Conservation (phyloP, 2,329 filamentous ascomycete genomes). For the Trichophyton simii region DNA sequence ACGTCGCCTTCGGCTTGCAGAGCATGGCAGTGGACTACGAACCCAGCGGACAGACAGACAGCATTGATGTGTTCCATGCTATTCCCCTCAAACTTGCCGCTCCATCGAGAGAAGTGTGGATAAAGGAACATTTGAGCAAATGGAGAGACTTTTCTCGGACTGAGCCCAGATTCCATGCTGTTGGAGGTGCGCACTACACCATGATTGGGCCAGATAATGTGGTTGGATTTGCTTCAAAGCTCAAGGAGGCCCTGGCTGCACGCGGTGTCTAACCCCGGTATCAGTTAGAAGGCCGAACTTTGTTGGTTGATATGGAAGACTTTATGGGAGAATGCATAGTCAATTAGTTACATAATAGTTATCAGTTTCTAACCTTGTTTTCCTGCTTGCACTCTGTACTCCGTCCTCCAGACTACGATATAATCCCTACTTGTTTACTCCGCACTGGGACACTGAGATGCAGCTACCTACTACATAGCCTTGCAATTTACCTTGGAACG, state of each 20-base stretch:
- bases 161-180: conserved; percentile 23
- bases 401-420: too few relatives aligned
- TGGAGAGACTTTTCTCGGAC: conserved; percentile 27
- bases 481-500: too few relatives aligned
- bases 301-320: too few relatives aligned
- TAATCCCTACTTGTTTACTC: too few relatives aligned
- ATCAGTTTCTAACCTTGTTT: too few relatives aligned
- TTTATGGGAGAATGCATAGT: too few relatives aligned
- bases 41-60: conserved; percentile 25
- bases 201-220: conserved; percentile 31
- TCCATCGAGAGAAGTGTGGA: conserved; percentile 13
- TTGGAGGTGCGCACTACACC: conserved; percentile 30
- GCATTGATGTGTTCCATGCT: conserved; percentile 35
- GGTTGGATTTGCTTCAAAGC: conserved; percentile 20
- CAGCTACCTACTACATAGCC: too few relatives aligned
- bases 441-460: too few relatives aligned
- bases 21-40: conserved; percentile 28
- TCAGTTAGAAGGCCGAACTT: neutral
- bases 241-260: conserved; percentile 3
- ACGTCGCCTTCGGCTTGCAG: neutral
- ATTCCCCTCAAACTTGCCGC: conserved; percentile 23
- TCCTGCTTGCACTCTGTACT: too few relatives aligned
- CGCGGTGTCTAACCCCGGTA: neutral
- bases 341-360: too few relatives aligned
- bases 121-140: conserved; percentile 16